phyloP scores from a whole-genome alignment of 2,329 filamentous ascomycete genomes.

The Fusarium floridanum region DNA sequence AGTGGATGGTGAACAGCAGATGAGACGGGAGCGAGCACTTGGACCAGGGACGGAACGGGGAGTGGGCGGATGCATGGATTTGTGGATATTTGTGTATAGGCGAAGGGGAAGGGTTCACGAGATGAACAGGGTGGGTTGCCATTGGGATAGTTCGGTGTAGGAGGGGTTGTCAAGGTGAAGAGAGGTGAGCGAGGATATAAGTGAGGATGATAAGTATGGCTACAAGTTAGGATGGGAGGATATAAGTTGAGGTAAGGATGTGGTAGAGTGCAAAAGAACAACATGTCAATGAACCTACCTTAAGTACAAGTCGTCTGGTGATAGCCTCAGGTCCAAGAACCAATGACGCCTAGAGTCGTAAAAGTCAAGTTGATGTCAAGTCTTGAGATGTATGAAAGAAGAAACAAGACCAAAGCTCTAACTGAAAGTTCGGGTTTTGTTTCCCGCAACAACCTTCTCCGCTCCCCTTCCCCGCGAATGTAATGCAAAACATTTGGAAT shows the following conservation, averaged over 20 bases:
- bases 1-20: slow-evolving; percentile 32
- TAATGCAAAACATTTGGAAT: background rate
- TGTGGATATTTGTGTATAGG: slow-evolving; percentile 6
- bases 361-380: background rate
- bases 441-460: background rate
- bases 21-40: slow-evolving; percentile 8
- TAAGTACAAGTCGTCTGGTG: background rate
- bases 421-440: slow-evolving; percentile 32
- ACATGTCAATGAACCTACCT: background rate
- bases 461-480: slow-evolving; percentile 5
- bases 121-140: background rate
- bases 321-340: background rate
- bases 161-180: background rate
- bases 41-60: slow-evolving; percentile 4
- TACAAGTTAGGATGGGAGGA: background rate
- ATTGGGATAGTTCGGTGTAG: background rate
- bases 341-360: background rate
- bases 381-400: slow-evolving; percentile 9
- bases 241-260: background rate
- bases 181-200: background rate
- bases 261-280: background rate
- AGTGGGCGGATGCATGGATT: slow-evolving; percentile 5
- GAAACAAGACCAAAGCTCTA: slow-evolving; percentile 8
- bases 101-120: slow-evolving; percentile 6
- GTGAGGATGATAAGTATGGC: background rate